phyloP scores from a whole-genome alignment of 495 filamentous ascomycete genomes.

The Staphylotrichum tortipilum region DNA sequence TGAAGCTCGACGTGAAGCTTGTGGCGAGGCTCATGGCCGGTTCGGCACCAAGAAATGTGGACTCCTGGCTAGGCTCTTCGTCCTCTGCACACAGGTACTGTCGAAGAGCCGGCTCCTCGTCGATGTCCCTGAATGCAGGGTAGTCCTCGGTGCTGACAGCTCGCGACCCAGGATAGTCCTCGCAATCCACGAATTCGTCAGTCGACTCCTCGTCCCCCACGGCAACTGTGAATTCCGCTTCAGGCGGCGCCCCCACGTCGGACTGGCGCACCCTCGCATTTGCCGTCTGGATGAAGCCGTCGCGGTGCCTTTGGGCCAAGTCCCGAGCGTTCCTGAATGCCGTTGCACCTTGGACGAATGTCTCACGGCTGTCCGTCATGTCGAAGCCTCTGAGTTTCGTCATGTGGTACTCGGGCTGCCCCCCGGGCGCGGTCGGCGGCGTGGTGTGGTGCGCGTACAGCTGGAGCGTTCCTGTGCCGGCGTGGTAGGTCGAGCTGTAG shows the following conservation, averaged over 20 bases:
- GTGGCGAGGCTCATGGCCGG: conserved; percentile 11
- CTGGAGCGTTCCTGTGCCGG: too few species aligned
- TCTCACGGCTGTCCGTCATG: conserved; percentile 23
- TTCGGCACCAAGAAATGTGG: conserved; percentile 7
- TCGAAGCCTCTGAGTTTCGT: conserved; percentile 20
- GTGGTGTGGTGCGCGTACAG: conserved; percentile 32
- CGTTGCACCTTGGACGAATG: conserved; percentile 26
- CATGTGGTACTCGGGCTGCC: conserved; percentile 34
- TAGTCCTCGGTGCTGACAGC: conserved; percentile 2
- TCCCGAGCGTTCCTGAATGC: conserved; percentile 33
- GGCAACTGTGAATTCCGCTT: neutral
- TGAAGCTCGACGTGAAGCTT: conserved; percentile 11
- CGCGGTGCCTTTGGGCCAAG: too few species aligned
- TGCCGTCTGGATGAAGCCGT: conserved; percentile 20
- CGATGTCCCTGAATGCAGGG: conserved; percentile 5
- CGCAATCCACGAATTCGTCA: conserved; percentile 16
- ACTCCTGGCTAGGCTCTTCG: conserved; percentile 8
- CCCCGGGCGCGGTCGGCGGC: conserved; percentile 11
- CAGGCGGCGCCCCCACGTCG: neutral
- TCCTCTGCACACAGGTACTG: conserved; percentile 12
- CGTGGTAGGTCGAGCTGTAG: conserved; percentile 30
- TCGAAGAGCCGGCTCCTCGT: conserved; percentile 9
- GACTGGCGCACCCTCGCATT: conserved; percentile 11
- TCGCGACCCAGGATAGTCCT: conserved; percentile 9
- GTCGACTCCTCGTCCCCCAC: conserved; percentile 9